Conservation (phyloP, 495 filamentous ascomycete species). For the Talaromyces trachyspermus region DNA sequence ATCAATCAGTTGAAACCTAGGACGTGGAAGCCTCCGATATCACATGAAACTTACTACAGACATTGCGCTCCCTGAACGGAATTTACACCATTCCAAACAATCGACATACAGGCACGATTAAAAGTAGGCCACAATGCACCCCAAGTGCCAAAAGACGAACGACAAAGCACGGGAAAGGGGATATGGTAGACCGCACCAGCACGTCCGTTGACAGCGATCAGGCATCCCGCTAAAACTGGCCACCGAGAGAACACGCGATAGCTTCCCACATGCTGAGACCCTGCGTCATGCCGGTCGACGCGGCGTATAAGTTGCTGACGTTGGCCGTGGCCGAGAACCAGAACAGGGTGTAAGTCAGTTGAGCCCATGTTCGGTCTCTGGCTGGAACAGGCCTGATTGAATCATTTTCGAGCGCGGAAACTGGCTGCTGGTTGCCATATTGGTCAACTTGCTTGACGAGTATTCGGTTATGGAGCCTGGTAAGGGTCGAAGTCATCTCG, state of each 20-base stretch:
- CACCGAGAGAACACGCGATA: slow-evolving; percentile 23
- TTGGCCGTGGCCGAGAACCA: slow-evolving; percentile 36
- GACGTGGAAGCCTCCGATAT: not conserved
- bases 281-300: slow-evolving; percentile 27
- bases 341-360: slow-evolving; percentile 31
- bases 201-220: slow-evolving; percentile 32
- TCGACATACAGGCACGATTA: slow-evolving; percentile 30
- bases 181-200: slow-evolving; percentile 33
- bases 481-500: slow-evolving; percentile 11
- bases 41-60: slow-evolving; percentile 20
- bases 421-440: slow-evolving; percentile 14
- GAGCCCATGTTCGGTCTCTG: slow-evolving; percentile 28
- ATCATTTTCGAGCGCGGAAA: slow-evolving; percentile 26
- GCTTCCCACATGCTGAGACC: slow-evolving; percentile 34
- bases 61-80: slow-evolving; percentile 30
- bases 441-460: slow-evolving; percentile 18
- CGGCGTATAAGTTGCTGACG: slow-evolving; percentile 29
- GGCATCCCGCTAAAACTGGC: slow-evolving; percentile 23
- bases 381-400: slow-evolving; percentile 28
- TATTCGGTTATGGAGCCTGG: slow-evolving; percentile 13
- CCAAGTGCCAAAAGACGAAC: slow-evolving; percentile 27
- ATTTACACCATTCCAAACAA: slow-evolving; percentile 35
- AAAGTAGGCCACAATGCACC: slow-evolving; percentile 33
- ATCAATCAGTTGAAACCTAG: not conserved
- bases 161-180: slow-evolving; percentile 28